Percentiles rank a stretch among this genome's conserved stretches.
Conservation (phyloP, 2,329 filamentous ascomycete genomes). For the Aureobasidium sp. region DNA sequence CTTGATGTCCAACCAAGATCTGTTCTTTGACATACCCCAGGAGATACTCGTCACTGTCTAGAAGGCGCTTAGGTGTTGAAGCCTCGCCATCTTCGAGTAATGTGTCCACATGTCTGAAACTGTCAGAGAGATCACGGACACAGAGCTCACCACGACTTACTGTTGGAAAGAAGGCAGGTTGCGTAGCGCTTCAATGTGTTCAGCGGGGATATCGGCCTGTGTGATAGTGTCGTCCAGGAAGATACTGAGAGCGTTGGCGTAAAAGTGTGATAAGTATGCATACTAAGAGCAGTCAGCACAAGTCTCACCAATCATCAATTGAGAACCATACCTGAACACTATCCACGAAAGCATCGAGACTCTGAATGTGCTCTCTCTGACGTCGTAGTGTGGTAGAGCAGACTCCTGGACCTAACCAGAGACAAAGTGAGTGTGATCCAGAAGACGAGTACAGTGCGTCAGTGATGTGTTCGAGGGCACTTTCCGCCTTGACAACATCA, state of each 20-base stretch:
- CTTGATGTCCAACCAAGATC: constrained; percentile 29
- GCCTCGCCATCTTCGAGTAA: constrained; percentile 37
- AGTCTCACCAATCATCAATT: not conserved
- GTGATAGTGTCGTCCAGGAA: constrained; percentile 53
- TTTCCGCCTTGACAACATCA: constrained; percentile 77
- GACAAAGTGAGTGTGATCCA: constrained; percentile 37
- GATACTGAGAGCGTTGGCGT: constrained; percentile 78
- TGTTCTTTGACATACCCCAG: constrained; percentile 45
- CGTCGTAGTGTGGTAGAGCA: constrained; percentile 72
- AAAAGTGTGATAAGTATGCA: constrained; percentile 88
- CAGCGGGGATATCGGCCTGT: constrained; percentile 53
- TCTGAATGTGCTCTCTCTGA: constrained; percentile 81
- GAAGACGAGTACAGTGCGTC: constrained; percentile 67
- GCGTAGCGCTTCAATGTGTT: constrained; percentile 74
- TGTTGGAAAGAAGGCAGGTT: constrained; percentile 72
- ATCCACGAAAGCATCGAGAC: constrained; percentile 75
- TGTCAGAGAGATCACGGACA: not conserved
- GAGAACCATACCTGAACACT: constrained; percentile 67
- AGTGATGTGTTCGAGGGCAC: constrained; percentile 79
- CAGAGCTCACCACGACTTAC: not conserved
- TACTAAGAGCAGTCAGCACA: constrained; percentile 58
- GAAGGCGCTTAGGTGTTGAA: constrained; percentile 55
- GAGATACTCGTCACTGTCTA: constrained; percentile 68
- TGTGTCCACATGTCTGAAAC: constrained; percentile 35
- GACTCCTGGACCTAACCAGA: constrained; percentile 72